Conservation (phyloP, 305 asterid species). For the Fraxinus sp. region DNA sequence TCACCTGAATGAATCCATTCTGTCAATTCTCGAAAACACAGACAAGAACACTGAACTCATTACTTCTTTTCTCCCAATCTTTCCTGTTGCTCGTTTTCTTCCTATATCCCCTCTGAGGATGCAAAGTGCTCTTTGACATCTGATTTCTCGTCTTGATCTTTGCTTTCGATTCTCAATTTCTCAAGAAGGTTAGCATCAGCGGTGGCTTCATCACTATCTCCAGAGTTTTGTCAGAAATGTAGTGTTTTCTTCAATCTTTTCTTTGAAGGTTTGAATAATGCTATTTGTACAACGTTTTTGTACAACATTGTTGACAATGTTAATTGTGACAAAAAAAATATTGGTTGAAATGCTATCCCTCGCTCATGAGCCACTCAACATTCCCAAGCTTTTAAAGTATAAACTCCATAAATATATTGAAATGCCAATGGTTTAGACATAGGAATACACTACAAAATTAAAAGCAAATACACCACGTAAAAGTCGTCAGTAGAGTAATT, state of each 20-base stretch:
- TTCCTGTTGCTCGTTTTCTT: slow-evolving; percentile 39
- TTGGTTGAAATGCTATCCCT: not conserved
- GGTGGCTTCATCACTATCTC: slow-evolving; percentile 50
- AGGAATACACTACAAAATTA: not conserved
- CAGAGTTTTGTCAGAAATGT: slow-evolving; percentile 43
- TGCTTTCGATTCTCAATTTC: slow-evolving; percentile 49
- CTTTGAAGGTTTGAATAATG: not conserved
- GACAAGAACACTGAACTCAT: slow-evolving; percentile 23
- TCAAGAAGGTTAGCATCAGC: slow-evolving; percentile 47
- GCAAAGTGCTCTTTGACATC: slow-evolving; percentile 38
- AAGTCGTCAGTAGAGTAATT: slow-evolving; percentile 73
- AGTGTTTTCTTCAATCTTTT: slow-evolving; percentile 51
- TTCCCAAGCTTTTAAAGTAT: not conserved
- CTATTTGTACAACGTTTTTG: too few species aligned
- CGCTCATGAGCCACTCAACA: not conserved
- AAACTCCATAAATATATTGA: not conserved
- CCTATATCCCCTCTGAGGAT: slow-evolving; percentile 39
- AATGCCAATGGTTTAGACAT: not conserved
- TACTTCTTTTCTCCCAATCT: slow-evolving; percentile 37
- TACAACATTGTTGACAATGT: too few species aligned
- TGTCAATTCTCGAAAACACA: not conserved
- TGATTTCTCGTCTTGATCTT: slow-evolving; percentile 44
- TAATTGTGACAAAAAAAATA: too few species aligned
- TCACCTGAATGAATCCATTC: slow-evolving; percentile 4
- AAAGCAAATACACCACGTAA: not conserved